A percentile compares a stretch with the other conserved stretches of the same genome.
These are phyloP conservation scores for Tilletia setariae DNA, from an alignment of 1,284 basidiomycete genomes.

Conservation along the genomic window DNA sequence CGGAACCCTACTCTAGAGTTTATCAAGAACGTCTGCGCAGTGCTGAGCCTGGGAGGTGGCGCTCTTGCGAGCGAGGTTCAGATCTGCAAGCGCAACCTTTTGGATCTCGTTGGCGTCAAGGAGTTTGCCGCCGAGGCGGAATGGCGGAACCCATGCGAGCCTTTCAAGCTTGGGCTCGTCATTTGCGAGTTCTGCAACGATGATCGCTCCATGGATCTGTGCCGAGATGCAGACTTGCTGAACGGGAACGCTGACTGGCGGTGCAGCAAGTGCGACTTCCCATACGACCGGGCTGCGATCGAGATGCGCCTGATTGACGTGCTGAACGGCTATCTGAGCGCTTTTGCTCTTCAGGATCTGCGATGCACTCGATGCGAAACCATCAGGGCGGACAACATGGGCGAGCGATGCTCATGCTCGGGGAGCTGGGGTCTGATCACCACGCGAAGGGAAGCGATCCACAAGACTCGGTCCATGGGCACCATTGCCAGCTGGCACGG, in stretches of 20 bases:
- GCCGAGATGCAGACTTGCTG: slow-evolving; percentile 78
- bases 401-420: slow-evolving; percentile 80
- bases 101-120: slow-evolving; percentile 81
- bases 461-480: slow-evolving; percentile 29
- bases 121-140: slow-evolving; percentile 64
- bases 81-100: slow-evolving; percentile 78
- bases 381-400: slow-evolving; percentile 80
- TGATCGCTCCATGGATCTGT: slow-evolving; percentile 88
- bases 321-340: slow-evolving; percentile 68
- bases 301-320: slow-evolving; percentile 80
- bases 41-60: slow-evolving; percentile 58
- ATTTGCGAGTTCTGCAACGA: slow-evolving; percentile 86
- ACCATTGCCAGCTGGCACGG: slow-evolving; percentile 40
- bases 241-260: slow-evolving; percentile 39
- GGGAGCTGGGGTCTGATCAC: slow-evolving; percentile 58
- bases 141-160: slow-evolving; percentile 84
- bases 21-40: slow-evolving; percentile 80
- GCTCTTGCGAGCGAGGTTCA: slow-evolving; percentile 70
- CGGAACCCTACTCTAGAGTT: slow-evolving; percentile 79
- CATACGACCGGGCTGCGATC: slow-evolving; percentile 80
- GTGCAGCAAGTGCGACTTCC: slow-evolving; percentile 67
- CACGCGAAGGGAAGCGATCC: slow-evolving; percentile 38
- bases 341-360: slow-evolving; percentile 80
- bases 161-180: slow-evolving; percentile 79
- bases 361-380: slow-evolving; percentile 80